Base-by-base conservation (phyloP, 331 rosid genomes). In the Pyracantha coccinea region DNA sequence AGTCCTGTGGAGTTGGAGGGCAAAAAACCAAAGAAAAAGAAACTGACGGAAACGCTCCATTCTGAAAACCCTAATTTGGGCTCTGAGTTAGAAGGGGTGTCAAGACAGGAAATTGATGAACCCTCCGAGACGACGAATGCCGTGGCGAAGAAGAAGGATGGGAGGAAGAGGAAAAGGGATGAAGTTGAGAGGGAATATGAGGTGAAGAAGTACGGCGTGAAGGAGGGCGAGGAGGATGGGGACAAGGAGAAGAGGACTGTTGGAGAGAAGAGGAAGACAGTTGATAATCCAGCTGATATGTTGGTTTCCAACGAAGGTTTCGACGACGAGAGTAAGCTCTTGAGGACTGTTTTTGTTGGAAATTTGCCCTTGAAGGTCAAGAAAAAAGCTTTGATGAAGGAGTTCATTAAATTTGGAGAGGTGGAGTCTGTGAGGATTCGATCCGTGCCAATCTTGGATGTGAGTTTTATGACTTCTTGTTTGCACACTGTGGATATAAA, bases 351-450 rank as follows among this genome's bases (percentile, higher is more conserved):
- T 62, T 94, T 94, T 77, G 92, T 94, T 27, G 97, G 99, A 50
- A 94, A 94, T 79, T 89, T 94, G 79, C 96, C 97, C 3, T 76
- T 90, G 72, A 87, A 83, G 79, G 82, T 86, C 74, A 94, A 92
- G 75, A 92, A 92, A 88, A 94, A 94, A 84, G 84, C 83, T 65
- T 71, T 94, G 72, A 72, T 83, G 57, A 89, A 80, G 81, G 97
- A 94, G 75, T 94, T 94, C 68, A 78, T 69, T 83, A 82, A 84
- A 52, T 94, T 90, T 79, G 99, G 97, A 14, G 99, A 94, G 83
- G 90, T 94, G 28, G 96, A 94, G 60, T 92, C 97, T 20, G 93
- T 94, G 65, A 94, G 99, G 88, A 83, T 92, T 78, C 97, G 99
- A 7, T 94, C 97, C 20, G 90, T 94, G 58, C 97, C 97, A 3